Percentiles rank a stretch among this genome's conserved stretches.
phyloP scores from a whole-genome alignment of 306 rosid species.

The Trifolium pratense region DNA sequence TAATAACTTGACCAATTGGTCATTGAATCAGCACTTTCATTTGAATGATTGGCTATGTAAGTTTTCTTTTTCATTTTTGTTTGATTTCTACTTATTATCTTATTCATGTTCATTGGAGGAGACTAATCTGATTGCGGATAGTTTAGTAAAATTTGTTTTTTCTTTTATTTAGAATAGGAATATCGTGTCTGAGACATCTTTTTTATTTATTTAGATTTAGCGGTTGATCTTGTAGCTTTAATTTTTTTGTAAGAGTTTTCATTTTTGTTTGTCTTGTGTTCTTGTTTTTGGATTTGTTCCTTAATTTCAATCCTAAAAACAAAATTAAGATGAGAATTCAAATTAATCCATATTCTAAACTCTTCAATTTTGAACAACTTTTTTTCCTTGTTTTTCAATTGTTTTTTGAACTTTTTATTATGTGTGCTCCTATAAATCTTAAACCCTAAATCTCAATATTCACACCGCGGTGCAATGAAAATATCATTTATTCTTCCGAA shows the following conservation, averaged over 20 bases:
- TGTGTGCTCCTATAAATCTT: neutral
- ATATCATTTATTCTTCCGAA: neutral
- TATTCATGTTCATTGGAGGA: neutral
- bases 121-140: too few species aligned
- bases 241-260: too few species aligned
- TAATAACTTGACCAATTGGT: slow-evolving; percentile 46
- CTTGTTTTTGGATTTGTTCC: too few species aligned
- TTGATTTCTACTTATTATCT: neutral
- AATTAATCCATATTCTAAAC: too few species aligned
- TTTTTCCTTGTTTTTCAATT: neutral
- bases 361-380: neutral
- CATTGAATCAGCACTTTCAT: slow-evolving; percentile 38
- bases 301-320: too few species aligned
- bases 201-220: too few species aligned
- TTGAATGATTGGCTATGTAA: slow-evolving; percentile 50
- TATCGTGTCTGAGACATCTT: neutral
- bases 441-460: neutral
- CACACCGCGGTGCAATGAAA: neutral
- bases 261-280: neutral
- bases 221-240: too few species aligned
- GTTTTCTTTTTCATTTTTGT: neutral
- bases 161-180: too few species aligned
- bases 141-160: too few species aligned
- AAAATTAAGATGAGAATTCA: too few species aligned
- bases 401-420: neutral